Base-by-base conservation (phyloP, 2,329 filamentous ascomycete genomes). In the Fusarium sp. region DNA sequence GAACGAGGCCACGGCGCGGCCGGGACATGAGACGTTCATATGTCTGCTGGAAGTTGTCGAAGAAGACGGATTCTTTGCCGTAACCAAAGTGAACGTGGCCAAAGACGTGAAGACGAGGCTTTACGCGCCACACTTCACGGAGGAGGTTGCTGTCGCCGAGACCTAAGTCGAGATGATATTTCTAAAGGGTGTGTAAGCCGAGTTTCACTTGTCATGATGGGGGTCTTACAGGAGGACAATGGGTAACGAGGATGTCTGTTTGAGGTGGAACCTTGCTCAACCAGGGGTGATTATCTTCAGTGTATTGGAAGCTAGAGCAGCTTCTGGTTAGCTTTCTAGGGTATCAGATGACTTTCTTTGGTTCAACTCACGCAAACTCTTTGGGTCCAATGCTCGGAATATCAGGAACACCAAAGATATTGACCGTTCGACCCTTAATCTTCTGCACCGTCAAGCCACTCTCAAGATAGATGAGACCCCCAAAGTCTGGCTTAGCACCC, bases 51-150 rank as follows among this genome's bases (percentile, higher is more conserved):
- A 88, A 87, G 26, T 89, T 86, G 77, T 96, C 93, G 85, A 92
- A 97, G 79, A 88, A 91, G 11, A 92, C 85, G 0, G 89, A 79
- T 73, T 94, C 89, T 43, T 83, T 83, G 17, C 94, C 94, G 45
- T 91, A 87, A 10, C 89, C 92, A 75, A 86, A 91, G 80, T 97
- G 94, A 24, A 94, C 87, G 79, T 97, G 94, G 1, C 94, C 94
- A 77, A 96, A 97, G 47, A 97, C 86, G 78, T 97, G 93, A 15
- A 97, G 81, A 14, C 83, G 83, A 0, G 94, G 94, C 65, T 88
- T 89, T 13, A 94, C 88, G 36, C 91, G 87, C 89, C 91, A 93
- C 19, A 92, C 79, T 74, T 97, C 94, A 15, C 84, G 80, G 7
- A 95, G 84, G 7, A 97, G 84, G 57, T 87, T 85, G 8, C 89